These are phyloP conservation scores for Flaveria brownii DNA, from an alignment of 129 eudicot genomes.

Conservation along the genomic window DNA sequence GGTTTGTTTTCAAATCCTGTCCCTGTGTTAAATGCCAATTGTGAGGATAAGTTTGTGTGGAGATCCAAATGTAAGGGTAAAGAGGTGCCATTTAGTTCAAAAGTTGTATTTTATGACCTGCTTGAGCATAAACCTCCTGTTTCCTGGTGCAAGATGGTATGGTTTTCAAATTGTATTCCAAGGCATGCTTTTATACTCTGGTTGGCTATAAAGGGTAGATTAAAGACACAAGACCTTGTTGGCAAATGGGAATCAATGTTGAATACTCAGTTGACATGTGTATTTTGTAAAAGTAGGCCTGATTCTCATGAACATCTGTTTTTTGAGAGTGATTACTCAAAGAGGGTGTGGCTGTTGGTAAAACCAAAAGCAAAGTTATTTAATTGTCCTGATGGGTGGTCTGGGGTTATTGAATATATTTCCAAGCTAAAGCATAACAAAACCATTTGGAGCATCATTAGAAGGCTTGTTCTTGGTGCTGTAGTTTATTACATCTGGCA, in stretches of 20 bases:
- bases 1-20: not conserved
- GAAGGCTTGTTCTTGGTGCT: too few species aligned
- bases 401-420: too few species aligned
- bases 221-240: not conserved
- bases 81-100: not conserved
- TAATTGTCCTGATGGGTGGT: too few species aligned
- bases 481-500: too few species aligned
- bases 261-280: not conserved
- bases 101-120: not conserved
- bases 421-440: too few species aligned
- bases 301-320: too few species aligned
- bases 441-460: too few species aligned
- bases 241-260: not conserved
- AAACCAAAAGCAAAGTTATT: too few species aligned
- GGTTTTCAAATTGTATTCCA: not conserved
- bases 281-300: not conserved
- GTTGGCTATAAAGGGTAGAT: not conserved
- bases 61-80: not conserved
- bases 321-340: too few species aligned
- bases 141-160: not conserved
- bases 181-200: not conserved
- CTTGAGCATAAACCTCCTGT: fast-evolving
- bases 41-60: not conserved
- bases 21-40: not conserved
- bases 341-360: too few species aligned